Evolutionary conservation across 306 rosid genomes (phyloP).

Genomic region (Castanospermum australe): DNA sequence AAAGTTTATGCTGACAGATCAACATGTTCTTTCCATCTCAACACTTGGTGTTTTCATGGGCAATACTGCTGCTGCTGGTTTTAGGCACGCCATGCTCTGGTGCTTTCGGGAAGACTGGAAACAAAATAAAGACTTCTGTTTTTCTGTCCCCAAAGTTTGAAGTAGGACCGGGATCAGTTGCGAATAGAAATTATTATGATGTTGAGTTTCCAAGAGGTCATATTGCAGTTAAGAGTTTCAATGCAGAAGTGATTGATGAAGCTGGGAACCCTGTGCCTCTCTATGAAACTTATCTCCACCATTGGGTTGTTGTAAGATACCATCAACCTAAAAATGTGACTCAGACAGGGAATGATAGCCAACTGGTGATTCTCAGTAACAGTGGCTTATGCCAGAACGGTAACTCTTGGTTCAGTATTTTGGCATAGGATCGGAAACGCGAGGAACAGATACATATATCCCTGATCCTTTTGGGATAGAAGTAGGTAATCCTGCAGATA

Average conservation of each 20-base stretch:
- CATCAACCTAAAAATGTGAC: constrained; percentile 30
- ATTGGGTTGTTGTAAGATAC: constrained; percentile 47
- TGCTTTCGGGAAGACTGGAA: constrained; percentile 12
- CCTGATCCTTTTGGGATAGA: constrained; percentile 74
- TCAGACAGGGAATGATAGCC: not conserved
- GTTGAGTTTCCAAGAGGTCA: constrained; percentile 56
- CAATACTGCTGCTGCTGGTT: constrained; percentile 11
- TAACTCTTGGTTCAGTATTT: constrained; percentile 37
- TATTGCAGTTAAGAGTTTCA: constrained; percentile 50
- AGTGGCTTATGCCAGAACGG: constrained; percentile 54
- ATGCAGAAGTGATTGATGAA: constrained; percentile 59
- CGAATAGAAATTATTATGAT: constrained; percentile 30
- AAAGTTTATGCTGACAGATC: constrained; percentile 31
- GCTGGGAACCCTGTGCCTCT: constrained; percentile 45
- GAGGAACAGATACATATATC: constrained; percentile 47
- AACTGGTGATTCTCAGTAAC: constrained; percentile 7
- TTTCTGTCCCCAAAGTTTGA: constrained; percentile 49
- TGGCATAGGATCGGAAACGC: constrained; percentile 76
- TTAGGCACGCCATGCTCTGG: constrained; percentile 13
- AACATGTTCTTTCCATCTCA: constrained; percentile 36
- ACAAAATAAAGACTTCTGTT: constrained; percentile 33
- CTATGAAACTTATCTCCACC: constrained; percentile 60
- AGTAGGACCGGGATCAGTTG: constrained; percentile 53
- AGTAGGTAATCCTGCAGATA: constrained; percentile 53
- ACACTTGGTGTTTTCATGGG: constrained; percentile 9